Conservation (phyloP, 306 rosid species). For the Malus fusca region DNA sequence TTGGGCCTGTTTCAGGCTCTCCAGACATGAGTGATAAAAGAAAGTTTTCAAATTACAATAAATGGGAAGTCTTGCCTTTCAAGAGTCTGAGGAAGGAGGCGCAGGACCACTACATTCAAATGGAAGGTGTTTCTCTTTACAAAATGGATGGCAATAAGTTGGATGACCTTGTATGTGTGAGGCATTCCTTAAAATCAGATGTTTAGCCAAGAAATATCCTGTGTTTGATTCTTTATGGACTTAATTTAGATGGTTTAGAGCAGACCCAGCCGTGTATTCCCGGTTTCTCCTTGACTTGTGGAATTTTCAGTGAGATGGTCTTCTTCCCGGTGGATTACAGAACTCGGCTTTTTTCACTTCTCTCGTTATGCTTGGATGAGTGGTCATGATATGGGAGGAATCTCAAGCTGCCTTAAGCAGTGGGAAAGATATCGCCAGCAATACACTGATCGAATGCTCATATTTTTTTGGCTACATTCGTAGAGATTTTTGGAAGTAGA, state of each 20-base stretch:
- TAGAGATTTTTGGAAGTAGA: constrained; percentile 3
- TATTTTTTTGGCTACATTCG: not conserved
- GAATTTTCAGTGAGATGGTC: constrained; percentile 20
- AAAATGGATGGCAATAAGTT: constrained; percentile 95
- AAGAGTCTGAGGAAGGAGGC: constrained; percentile 76
- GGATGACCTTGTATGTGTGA: constrained; percentile 94
- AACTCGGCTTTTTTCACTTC: too few relatives aligned
- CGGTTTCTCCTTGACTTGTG: not conserved
- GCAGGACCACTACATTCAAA: constrained; percentile 55
- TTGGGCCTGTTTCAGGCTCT: constrained; percentile 78
- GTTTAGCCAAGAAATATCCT: constrained; percentile 20
- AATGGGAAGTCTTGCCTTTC: constrained; percentile 88
- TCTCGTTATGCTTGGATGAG: not conserved
- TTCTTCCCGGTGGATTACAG: not conserved
- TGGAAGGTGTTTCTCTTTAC: constrained; percentile 79
- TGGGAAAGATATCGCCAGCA: constrained; percentile 3
- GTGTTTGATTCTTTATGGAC: constrained; percentile 2
- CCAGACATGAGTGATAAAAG: constrained; percentile 80
- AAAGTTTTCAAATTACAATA: constrained; percentile 60
- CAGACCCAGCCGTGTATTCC: constrained; percentile 3
- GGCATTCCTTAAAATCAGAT: constrained; percentile 53
- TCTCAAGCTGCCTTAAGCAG: constrained; percentile 2
- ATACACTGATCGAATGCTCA: constrained; percentile 11
- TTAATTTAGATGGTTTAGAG: not conserved
- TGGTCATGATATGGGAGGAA: constrained; percentile 11